Conservation (phyloP, 2,329 filamentous ascomycete species). For the Chaetomium globosum region DNA sequence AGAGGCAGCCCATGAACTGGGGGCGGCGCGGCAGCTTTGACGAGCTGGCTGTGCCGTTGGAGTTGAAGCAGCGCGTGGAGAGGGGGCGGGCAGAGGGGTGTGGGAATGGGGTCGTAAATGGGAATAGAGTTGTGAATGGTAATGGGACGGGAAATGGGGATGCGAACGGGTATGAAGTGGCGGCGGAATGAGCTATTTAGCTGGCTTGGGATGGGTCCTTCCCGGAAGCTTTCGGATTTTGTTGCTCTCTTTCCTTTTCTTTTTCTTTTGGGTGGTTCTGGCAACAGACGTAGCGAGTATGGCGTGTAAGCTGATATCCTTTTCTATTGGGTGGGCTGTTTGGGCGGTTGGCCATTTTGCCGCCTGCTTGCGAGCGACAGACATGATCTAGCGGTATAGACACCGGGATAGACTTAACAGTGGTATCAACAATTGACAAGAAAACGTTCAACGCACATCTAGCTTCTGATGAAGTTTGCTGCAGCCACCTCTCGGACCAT, state of each 20-base stretch:
- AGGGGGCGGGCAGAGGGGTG: neutral
- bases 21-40: slow-evolving; percentile 80
- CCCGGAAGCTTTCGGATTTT: neutral
- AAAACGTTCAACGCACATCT: neutral
- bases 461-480: neutral
- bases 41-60: slow-evolving; percentile 37
- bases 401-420: slow-evolving; percentile 5
- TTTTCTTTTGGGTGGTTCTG: slow-evolving; percentile 14
- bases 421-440: neutral
- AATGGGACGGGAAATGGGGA: neutral
- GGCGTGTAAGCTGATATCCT: slow-evolving; percentile 21
- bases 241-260: neutral
- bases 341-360: neutral
- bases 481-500: neutral
- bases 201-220: neutral
- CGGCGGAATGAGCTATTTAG: neutral
- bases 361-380: neutral
- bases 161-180: neutral
- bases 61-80: slow-evolving; percentile 38
- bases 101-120: neutral
- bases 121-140: neutral
- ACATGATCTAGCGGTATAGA: slow-evolving; percentile 3
- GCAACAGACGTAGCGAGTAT: slow-evolving; percentile 13
- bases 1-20: slow-evolving; percentile 88
- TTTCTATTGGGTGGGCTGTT: slow-evolving; percentile 9